Base-by-base conservation (phyloP, 1,284 basidiomycete species). In the Rhodotorula sp. region DNA sequence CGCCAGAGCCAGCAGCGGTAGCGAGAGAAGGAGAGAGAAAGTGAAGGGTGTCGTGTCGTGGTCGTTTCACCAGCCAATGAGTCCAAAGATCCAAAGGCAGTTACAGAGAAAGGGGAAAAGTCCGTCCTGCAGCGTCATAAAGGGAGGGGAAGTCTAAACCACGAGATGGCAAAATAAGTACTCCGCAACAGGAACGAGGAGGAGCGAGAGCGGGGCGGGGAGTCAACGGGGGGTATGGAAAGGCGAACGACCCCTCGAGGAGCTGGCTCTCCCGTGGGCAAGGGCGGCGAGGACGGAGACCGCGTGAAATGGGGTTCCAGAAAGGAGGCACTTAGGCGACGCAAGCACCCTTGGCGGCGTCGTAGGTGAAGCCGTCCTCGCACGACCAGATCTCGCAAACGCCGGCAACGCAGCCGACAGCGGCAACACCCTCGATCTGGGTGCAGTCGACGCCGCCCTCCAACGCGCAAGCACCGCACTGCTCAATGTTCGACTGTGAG, bases 391-490 rank as follows among this genome's bases (percentile, higher is more conserved):
- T 53, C 62, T 68, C 59, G 62, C 67, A 69, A 2, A 40, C 31
- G n/a, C 62, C 63, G 31, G 48, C 54, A 22, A 57, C 44, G 50
- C 68, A 61, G 64, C 47, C 63, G 30, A 60, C 67, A 18, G 70
- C 64, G 6, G n/a, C 53, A 15, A 71, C 75, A 37, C 67, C 66
- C 11, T 47, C 28, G 59, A 76, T 44, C 4, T 62, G 40, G 10
- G 75, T 75, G 74, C 75, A 75, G 66, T 76, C 75, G n/a, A 67
- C 64, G 11, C 75, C 73, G n/a, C 63, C 59, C 1, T 24, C 13
- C 22, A 63, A 51, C 20, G 69, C 62, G 61, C 69, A 65, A 31
- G 46, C 75, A 31, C 70, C 70, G 60, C 67, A 72, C 34, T 69
- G 64, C 58, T 67, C 70, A 24, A 69, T 47, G 58, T 66, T 67